Base-by-base conservation (phyloP, 805 yeast species). In the Candida ficus region DNA sequence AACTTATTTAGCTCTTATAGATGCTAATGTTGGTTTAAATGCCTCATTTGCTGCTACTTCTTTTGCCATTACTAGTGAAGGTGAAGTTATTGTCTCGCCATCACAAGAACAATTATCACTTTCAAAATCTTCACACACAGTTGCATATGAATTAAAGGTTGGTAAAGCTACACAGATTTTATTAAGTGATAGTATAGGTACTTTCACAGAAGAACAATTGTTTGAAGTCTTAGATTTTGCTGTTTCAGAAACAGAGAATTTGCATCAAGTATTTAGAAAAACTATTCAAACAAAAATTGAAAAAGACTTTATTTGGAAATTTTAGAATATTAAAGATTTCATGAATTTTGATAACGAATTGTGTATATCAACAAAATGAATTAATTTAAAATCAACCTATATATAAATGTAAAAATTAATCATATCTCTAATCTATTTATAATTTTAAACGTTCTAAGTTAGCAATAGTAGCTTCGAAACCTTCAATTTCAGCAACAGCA, bases 401-500 rank as follows among this genome's bases (percentile, higher is more conserved):
- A n/a, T n/a, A n/a, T 16, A 14, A 8, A 33, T 33, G 35, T 33
- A 16, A 17, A 23, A 25, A 14, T 17, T 11, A 11, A 10, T 12
- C n/a, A 23, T 2, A 21, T 7, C 11, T 12, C 13, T n/a, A 21
- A 7, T 14, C 21, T 20, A 32, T 26, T 43, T 54, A 76, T 53
- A 79, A 63, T 68, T 83, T 84, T 61, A 89, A 75, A 60, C 79
- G 80, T 67, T 89, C 86, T 62, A 91, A 80, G 61, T 87, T 84
- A 28, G 75, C 76, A 60, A 93, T 84, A 43, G 96, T 89, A 42
- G 87, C 82, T 58, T 86, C 80, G 56, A 87, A 75, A 52, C 96
- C 95, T 57, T 86, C 93, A 49, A 90, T 83, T 64, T 91, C 99
- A 34, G 98, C 96, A 48, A 66, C 61, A 45, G 77, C 73, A 54